phyloP scores from a whole-genome alignment of 2,329 filamentous ascomycete species.

The Pezicula radicicola region DNA sequence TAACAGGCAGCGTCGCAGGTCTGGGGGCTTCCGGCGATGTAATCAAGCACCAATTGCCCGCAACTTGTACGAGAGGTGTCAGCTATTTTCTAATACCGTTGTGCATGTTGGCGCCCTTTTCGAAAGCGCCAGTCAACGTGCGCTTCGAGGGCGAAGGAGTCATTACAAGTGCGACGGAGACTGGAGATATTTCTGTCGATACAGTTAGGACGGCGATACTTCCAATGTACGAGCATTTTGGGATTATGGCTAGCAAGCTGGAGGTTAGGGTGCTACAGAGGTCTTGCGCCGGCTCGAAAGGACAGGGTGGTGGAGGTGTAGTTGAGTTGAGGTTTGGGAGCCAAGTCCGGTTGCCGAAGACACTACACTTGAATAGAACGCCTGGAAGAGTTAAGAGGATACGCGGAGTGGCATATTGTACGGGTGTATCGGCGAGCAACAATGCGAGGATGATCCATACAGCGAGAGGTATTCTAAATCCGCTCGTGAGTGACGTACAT shows the following conservation, averaged over 20 bases:
- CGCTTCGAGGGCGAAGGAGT: constrained; percentile 88
- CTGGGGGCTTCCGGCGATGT: constrained; percentile 69
- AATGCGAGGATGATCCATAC: constrained; percentile 94
- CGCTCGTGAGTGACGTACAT: constrained; percentile 83
- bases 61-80: constrained; percentile 74
- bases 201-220: constrained; percentile 90
- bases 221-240: constrained; percentile 86
- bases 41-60: constrained; percentile 76
- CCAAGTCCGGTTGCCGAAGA: constrained; percentile 91
- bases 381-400: constrained; percentile 85
- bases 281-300: constrained; percentile 72
- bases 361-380: constrained; percentile 78
- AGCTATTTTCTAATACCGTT: constrained; percentile 91
- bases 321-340: constrained; percentile 94
- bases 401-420: constrained; percentile 89
- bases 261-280: constrained; percentile 80
- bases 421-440: constrained; percentile 87
- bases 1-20: constrained; percentile 79
- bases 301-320: constrained; percentile 79
- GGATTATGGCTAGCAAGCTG: constrained; percentile 74
- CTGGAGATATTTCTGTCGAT: constrained; percentile 86
- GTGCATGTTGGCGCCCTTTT: constrained; percentile 88
- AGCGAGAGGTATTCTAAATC: constrained; percentile 82
- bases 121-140: constrained; percentile 87
- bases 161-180: constrained; percentile 81